These are phyloP conservation scores for Cryptococcus wingfieldii DNA, from an alignment of 1,284 basidiomycete genomes.

Conservation along the genomic window DNA sequence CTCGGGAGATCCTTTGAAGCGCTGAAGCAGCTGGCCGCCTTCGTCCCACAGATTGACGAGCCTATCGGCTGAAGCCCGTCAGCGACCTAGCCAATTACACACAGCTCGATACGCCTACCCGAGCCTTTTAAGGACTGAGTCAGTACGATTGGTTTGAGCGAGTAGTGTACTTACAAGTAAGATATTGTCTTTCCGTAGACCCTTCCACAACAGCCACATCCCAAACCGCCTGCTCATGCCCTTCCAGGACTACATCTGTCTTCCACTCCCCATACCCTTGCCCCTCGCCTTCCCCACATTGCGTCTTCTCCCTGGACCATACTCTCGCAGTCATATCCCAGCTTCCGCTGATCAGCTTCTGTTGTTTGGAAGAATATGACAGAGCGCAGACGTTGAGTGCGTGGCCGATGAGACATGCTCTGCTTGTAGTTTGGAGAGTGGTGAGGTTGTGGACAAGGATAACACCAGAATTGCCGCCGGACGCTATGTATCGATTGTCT, in stretches of 20 bases:
- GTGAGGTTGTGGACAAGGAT: conserved; percentile 33
- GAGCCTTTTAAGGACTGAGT: too few relatives aligned
- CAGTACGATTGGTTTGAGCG: background rate
- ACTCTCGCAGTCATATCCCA: conserved; percentile 39
- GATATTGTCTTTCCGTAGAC: conserved; percentile 13
- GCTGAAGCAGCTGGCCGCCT: conserved; percentile 15
- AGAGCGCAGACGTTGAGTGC: conserved; percentile 34
- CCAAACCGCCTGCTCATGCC: conserved; percentile 37
- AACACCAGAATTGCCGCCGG: conserved; percentile 32
- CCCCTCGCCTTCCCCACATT: background rate
- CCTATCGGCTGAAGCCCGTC: conserved; percentile 21
- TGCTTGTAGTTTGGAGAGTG: conserved; percentile 17
- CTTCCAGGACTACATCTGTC: conserved; percentile 21
- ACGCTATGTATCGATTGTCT: conserved; percentile 22
- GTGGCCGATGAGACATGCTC: conserved; percentile 29
- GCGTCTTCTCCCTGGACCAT: conserved; percentile 12
- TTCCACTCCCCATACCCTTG: conserved; percentile 17
- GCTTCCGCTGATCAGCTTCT: conserved; percentile 32
- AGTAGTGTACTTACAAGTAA: conserved; percentile 22
- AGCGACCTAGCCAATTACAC: too few relatives aligned
- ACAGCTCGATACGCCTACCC: too few relatives aligned
- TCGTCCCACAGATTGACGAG: conserved; percentile 27
- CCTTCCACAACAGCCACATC: conserved; percentile 29
- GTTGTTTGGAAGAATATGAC: conserved; percentile 13
- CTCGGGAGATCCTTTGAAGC: conserved; percentile 32